Conservation (phyloP, 495 filamentous ascomycete genomes). For the Aspergillus conjunctus region DNA sequence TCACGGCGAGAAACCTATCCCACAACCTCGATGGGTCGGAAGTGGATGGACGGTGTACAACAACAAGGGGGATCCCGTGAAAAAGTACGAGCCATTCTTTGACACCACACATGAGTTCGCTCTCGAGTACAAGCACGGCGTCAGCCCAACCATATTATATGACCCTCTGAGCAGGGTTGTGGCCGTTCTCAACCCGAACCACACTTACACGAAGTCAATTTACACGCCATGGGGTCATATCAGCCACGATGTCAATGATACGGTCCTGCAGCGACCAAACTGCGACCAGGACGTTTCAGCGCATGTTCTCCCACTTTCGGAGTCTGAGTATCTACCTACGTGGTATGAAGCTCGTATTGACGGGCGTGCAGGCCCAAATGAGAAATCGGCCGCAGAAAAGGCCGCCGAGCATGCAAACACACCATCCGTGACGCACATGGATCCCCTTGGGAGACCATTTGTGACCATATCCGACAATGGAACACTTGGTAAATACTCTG, state of each 20-base stretch:
- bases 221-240: neutral
- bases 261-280: neutral
- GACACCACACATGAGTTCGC: neutral
- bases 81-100: neutral
- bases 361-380: neutral
- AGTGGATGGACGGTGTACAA: slow-evolving; percentile 2
- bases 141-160: slow-evolving; percentile 19
- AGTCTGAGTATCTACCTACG: neutral
- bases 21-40: neutral
- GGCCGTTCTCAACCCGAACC: slow-evolving; percentile 1
- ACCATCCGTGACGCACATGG: slow-evolving; percentile 21
- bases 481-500: neutral
- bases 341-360: neutral
- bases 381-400: slow-evolving; percentile 22
- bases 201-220: neutral
- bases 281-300: neutral
- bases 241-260: slow-evolving; percentile 29
- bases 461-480: slow-evolving; percentile 18
- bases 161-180: slow-evolving; percentile 4
- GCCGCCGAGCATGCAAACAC: slow-evolving; percentile 27
- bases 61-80: slow-evolving; percentile 1
- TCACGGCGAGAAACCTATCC: neutral
- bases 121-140: neutral
- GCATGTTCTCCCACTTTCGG: neutral
- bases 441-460: slow-evolving; percentile 23